Evolutionary conservation across 129 eudicot genomes (phyloP), one percentile per base, ranked within the genome.

Genomic region (Chrysanthemum makinoi): DNA sequence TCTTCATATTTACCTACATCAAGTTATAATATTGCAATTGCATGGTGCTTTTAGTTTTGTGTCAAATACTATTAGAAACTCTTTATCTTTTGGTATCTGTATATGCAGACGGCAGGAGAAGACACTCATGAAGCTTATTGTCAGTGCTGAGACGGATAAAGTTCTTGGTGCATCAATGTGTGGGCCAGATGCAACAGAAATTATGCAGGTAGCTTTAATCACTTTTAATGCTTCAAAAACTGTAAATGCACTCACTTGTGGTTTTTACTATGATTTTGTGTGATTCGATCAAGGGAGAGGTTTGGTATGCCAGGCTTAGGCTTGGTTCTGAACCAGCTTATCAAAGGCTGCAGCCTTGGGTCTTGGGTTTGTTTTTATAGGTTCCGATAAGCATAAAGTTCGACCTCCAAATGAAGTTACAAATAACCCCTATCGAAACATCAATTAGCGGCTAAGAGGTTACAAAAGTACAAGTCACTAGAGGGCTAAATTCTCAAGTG

Each of bases 151-250:
- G 80, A 89, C 95, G 10, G 96, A 94, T 83, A 89, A 87, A 81
- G 98, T 94, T 76, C 84, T 93, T 54, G 98, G 98, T 72, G 98
- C 98, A 35, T 94, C 98, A 65, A 94, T n/a, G n/a, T n/a, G 98
- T 50, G 98, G 96, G 53, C 96, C 98, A 44, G 98, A 93, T 78
- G 95, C 98, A 49, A 85, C 96, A 64, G 98, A 93, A 78, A 93
- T 93, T 68, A 89, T 93, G 87, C 95, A 93, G 96, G 98, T 86
- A 84, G 6, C 10, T 52, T 52, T 65, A 16, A 24, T 50, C 66
- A 28, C 57, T 64, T 49, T 54, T 72, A 26, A 43, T 61, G 14
- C 26, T 47, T 12, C 24, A 43, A 44, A 35, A 63, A 28, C 55
- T 62, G 19, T 35, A 14, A 8, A 58, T 62, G 62, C 33, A 50